These are phyloP conservation scores for Emergomyces orientalis DNA, from an alignment of 2,329 filamentous ascomycete species.

Conservation along the genomic window DNA sequence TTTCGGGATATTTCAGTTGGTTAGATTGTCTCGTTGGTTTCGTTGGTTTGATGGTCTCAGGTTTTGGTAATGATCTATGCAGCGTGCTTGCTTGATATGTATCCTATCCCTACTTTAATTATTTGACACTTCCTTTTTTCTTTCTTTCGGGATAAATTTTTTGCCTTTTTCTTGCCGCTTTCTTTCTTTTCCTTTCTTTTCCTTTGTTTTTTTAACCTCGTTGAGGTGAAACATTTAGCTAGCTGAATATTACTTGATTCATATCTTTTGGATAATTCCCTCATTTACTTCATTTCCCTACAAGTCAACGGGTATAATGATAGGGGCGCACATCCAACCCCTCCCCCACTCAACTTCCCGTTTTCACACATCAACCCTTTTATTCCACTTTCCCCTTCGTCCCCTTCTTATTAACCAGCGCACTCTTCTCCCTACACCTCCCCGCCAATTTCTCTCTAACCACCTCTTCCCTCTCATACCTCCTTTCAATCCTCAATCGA, in stretches of 20 bases:
- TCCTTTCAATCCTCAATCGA: constrained; percentile 18
- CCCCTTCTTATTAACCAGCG: constrained; percentile 19
- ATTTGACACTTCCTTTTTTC: not conserved
- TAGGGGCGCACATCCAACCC: not conserved
- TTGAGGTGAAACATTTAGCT: not conserved
- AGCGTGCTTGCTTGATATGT: not conserved
- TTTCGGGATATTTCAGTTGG: not conserved
- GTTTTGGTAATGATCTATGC: not conserved
- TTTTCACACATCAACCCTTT: not conserved
- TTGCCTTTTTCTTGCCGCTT: too few relatives aligned
- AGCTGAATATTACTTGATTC: not conserved
- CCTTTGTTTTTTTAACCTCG: too few relatives aligned
- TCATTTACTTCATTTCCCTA: not conserved
- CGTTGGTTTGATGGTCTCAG: not conserved
- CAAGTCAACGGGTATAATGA: not conserved
- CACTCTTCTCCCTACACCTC: constrained; percentile 25
- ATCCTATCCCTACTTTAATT: not conserved
- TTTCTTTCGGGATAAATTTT: not conserved
- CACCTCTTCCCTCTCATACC: constrained; percentile 34
- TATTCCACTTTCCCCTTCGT: constrained; percentile 10
- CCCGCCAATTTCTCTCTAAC: constrained; percentile 28
- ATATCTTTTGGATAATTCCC: not conserved
- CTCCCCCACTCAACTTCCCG: not conserved
- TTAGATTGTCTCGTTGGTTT: not conserved
- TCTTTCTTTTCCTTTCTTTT: too few relatives aligned